These are phyloP conservation scores for Zygosaccharomyces pseudorouxii DNA, from an alignment of 805 yeast genomes.

Conservation along the genomic window DNA sequence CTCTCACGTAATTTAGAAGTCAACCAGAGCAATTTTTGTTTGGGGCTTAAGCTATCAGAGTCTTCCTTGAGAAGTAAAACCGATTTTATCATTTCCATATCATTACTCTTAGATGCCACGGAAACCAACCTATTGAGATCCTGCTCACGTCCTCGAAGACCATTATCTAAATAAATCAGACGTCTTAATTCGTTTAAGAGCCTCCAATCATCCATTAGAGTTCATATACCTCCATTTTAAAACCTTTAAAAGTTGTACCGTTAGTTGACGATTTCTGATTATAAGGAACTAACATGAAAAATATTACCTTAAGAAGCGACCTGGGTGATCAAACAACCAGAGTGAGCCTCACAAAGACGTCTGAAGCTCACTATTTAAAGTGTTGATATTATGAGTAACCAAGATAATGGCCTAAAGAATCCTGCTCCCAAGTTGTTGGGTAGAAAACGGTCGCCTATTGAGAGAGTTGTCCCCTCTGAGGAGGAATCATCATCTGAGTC, in stretches of 20 bases:
- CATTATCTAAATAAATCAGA: constrained; percentile 8
- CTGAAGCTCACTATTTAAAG: background rate
- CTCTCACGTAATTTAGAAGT: constrained; percentile 20
- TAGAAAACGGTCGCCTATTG: constrained; percentile 19
- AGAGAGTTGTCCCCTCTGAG: constrained; percentile 10
- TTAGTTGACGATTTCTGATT: background rate
- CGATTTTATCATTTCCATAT: constrained; percentile 12
- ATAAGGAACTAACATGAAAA: background rate
- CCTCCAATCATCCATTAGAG: constrained; percentile 11
- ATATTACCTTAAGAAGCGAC: constrained; percentile 3
- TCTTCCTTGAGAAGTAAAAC: constrained; percentile 16
- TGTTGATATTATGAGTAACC: background rate
- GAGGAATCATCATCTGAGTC: constrained; percentile 9
- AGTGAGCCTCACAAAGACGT: background rate
- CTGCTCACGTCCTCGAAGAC: background rate
- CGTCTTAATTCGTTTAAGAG: constrained; percentile 9
- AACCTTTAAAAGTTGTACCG: background rate
- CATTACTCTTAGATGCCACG: constrained; percentile 12
- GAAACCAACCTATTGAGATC: constrained; percentile 4
- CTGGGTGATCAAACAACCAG: background rate
- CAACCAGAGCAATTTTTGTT: constrained; percentile 23
- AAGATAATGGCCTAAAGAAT: background rate
- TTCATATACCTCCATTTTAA: background rate
- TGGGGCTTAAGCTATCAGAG: constrained; percentile 7
- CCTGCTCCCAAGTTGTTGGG: constrained; percentile 17